A percentile compares a stretch with the other conserved stretches of the same genome.
phyloP scores from a whole-genome alignment of 129 eudicot species.

The Helianthus annuus region DNA sequence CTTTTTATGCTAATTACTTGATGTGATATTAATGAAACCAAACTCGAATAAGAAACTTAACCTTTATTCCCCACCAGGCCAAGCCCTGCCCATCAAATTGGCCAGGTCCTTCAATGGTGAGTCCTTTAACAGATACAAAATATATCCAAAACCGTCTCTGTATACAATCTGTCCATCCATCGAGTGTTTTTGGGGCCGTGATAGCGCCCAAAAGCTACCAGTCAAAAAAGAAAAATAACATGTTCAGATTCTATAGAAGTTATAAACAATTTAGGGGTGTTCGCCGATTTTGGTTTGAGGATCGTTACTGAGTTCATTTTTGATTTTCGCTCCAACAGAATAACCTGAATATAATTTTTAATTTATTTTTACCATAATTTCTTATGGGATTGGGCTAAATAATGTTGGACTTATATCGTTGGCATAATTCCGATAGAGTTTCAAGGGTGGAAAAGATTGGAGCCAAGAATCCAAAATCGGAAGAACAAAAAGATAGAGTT shows the following conservation, averaged over 20 bases:
- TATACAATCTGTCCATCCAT: conserved; percentile 32
- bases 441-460: too few relatives aligned
- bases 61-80: conserved; percentile 43
- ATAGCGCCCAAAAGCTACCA: conserved; percentile 45
- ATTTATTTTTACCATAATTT: too few relatives aligned
- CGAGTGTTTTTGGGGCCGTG: conserved; percentile 36
- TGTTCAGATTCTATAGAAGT: neutral
- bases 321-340: too few relatives aligned
- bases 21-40: neutral
- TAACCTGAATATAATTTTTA: too few relatives aligned
- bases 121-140: conserved; percentile 36
- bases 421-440: too few relatives aligned
- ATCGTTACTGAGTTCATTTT: too few relatives aligned
- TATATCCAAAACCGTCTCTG: conserved; percentile 30
- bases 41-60: neutral
- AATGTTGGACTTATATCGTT: too few relatives aligned
- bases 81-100: conserved; percentile 45
- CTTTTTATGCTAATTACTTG: neutral
- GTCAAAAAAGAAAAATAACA: neutral
- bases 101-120: conserved; percentile 44
- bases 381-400: too few relatives aligned
- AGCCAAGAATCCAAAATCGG: too few relatives aligned
- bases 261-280: too few relatives aligned
- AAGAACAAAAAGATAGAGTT: too few relatives aligned
- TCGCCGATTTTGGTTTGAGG: too few relatives aligned